These are phyloP conservation scores for Trichophyton schoenleinii DNA, from an alignment of 2,329 filamentous ascomycete genomes.

Conservation along the genomic window DNA sequence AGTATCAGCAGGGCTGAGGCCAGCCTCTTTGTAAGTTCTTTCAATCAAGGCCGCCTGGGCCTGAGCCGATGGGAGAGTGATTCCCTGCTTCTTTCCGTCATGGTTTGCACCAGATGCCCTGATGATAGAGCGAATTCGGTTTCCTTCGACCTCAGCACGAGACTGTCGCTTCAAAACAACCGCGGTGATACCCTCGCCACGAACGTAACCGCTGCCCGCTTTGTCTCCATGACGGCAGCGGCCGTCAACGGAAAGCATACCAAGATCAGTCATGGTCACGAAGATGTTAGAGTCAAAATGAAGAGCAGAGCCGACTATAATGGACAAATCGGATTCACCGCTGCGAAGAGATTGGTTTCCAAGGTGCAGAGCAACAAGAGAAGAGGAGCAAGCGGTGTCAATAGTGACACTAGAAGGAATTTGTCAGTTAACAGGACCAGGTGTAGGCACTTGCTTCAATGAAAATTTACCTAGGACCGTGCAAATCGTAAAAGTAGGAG, in stretches of 20 bases:
- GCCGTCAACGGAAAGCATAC: slow-evolving; percentile 29
- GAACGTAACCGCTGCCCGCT: slow-evolving; percentile 68
- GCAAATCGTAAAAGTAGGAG: slow-evolving; percentile 18
- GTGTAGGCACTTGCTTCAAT: not conserved
- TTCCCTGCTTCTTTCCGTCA: slow-evolving; percentile 24
- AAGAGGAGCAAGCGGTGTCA: slow-evolving; percentile 21
- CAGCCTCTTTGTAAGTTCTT: slow-evolving; percentile 15
- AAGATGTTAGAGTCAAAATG: slow-evolving; percentile 13
- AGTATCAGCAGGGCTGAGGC: slow-evolving; percentile 19
- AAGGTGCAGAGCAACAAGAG: slow-evolving; percentile 17
- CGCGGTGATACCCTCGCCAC: slow-evolving; percentile 62
- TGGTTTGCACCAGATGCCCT: slow-evolving; percentile 10
- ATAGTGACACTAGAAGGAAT: slow-evolving; percentile 14
- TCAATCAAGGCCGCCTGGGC: slow-evolving; percentile 25
- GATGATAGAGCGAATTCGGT: slow-evolving; percentile 34
- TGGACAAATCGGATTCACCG: slow-evolving; percentile 13
- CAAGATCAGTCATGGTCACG: slow-evolving; percentile 8
- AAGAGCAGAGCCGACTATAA: slow-evolving; percentile 10
- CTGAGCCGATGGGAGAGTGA: slow-evolving; percentile 27
- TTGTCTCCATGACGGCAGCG: slow-evolving; percentile 72
- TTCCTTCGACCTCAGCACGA: slow-evolving; percentile 52
- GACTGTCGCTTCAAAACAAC: slow-evolving; percentile 67
- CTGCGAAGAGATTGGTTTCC: slow-evolving; percentile 15
- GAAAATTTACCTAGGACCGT: slow-evolving; percentile 16
- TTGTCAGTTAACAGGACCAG: not conserved